Conservation (phyloP, 2,329 filamentous ascomycete genomes). For the Colletotrichum tropicale region DNA sequence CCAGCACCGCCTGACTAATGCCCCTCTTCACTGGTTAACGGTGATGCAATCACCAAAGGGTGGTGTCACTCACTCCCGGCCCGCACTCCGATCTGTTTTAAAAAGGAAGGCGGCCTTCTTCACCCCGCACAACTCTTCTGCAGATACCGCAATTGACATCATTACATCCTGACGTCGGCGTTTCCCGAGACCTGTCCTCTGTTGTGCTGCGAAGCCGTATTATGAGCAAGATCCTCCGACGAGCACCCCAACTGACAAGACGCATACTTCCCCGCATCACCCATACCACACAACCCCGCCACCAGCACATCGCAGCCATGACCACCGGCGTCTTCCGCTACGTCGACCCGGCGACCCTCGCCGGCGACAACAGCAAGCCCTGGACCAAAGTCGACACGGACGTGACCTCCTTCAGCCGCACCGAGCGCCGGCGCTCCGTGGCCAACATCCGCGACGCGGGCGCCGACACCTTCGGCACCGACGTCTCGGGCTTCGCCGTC, state of each 20-base stretch:
- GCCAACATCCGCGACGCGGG: slow-evolving; percentile 58
- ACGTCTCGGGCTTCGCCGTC: slow-evolving; percentile 64
- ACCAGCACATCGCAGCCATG: slow-evolving; percentile 42
- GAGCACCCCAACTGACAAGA: neutral
- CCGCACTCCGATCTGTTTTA: neutral
- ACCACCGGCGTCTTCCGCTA: slow-evolving; percentile 65
- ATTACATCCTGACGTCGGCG: neutral
- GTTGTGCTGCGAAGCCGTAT: neutral
- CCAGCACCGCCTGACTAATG: neutral
- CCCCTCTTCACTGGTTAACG: neutral
- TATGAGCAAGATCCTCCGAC: neutral
- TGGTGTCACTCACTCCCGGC: neutral
- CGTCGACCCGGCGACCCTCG: slow-evolving; percentile 57
- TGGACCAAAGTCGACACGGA: slow-evolving; percentile 71
- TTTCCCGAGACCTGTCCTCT: neutral
- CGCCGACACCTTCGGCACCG: slow-evolving; percentile 52
- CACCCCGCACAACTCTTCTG: neutral
- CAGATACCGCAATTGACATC: neutral
- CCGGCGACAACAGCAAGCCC: slow-evolving; percentile 48
- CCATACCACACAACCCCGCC: neutral
- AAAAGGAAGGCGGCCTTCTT: neutral
- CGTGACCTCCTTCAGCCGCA: slow-evolving; percentile 55
- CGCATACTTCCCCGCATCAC: neutral
- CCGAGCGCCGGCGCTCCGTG: slow-evolving; percentile 51
- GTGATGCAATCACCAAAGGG: neutral